These are phyloP conservation scores for Sporobolomyces phaffii DNA, from an alignment of 768 basidiomycete species.

Conservation along the genomic window DNA sequence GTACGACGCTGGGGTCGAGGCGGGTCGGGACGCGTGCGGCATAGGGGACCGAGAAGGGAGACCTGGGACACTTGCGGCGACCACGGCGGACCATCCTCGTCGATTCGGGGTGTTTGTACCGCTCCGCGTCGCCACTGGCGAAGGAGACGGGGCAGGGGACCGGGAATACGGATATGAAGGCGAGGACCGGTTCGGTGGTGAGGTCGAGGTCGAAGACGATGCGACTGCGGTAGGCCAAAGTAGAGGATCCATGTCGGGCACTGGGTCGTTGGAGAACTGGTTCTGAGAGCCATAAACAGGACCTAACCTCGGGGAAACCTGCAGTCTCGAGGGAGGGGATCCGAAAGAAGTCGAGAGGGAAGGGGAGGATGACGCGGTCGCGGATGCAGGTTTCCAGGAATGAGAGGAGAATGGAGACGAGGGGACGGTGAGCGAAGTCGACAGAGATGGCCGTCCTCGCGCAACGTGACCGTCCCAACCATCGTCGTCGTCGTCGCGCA, in stretches of 20 bases:
- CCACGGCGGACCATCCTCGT: conserved; percentile 8
- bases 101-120: background rate
- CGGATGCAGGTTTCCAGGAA: conserved; percentile 17
- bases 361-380: conserved; percentile 6
- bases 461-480: background rate
- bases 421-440: conserved; percentile 27
- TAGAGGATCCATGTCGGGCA: conserved; percentile 30
- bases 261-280: background rate
- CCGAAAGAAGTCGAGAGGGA: conserved; percentile 3
- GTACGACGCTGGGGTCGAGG: background rate
- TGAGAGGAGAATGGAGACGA: conserved; percentile 11
- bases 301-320: conserved; percentile 30
- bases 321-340: conserved; percentile 19
- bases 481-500: conserved; percentile 1
- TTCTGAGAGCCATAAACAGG: conserved; percentile 26
- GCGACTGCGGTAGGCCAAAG: conserved; percentile 25
- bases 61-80: background rate
- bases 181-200: background rate
- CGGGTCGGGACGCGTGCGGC: background rate
- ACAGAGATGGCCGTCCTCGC: conserved; percentile 11
- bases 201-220: background rate
- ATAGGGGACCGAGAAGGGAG: background rate
- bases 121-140: background rate
- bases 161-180: background rate
- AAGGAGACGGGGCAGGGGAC: background rate